A percentile compares a stretch with the other conserved stretches of the same genome.
phyloP scores from a whole-genome alignment of 2,329 filamentous ascomycete species.

The Sporothrix curviconia region DNA sequence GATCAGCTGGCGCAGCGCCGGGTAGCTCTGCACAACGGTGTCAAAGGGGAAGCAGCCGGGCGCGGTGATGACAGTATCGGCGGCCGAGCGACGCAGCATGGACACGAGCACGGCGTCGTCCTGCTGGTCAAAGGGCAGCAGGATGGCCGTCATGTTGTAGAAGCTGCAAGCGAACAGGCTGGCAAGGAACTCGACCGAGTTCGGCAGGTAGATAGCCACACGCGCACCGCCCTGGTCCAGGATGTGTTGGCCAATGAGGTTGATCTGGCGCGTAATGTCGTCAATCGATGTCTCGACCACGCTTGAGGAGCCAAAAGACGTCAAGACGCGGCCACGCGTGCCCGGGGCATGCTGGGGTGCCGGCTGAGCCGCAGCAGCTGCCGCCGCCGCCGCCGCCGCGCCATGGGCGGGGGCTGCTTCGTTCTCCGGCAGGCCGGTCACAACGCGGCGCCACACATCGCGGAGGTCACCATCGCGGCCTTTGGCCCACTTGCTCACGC shows the following conservation, averaged over 20 bases:
- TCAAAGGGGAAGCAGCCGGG: constrained; percentile 84
- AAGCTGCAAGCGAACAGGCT: constrained; percentile 84
- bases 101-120: constrained; percentile 57
- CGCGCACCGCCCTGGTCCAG: constrained; percentile 64
- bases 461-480: constrained; percentile 84
- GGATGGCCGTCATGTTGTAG: constrained; percentile 75
- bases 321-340: constrained; percentile 61
- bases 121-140: constrained; percentile 76
- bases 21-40: constrained; percentile 56
- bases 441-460: constrained; percentile 77
- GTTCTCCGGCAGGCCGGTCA: constrained; percentile 56
- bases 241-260: constrained; percentile 72
- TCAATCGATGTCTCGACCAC: constrained; percentile 66
- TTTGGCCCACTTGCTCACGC: constrained; percentile 72
- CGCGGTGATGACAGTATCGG: constrained; percentile 75
- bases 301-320: constrained; percentile 69
- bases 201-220: constrained; percentile 85
- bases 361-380: background rate
- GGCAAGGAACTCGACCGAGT: constrained; percentile 81
- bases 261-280: constrained; percentile 78
- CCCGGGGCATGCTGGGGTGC: background rate
- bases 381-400: no score
- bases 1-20: constrained; percentile 68
- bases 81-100: constrained; percentile 65
- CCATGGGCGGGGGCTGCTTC: constrained; percentile 38